Evolutionary conservation across 169 alveolate genomes (phyloP), one percentile per base, ranked within the genome.

Genomic region (Toxoplasma gondii): DNA sequence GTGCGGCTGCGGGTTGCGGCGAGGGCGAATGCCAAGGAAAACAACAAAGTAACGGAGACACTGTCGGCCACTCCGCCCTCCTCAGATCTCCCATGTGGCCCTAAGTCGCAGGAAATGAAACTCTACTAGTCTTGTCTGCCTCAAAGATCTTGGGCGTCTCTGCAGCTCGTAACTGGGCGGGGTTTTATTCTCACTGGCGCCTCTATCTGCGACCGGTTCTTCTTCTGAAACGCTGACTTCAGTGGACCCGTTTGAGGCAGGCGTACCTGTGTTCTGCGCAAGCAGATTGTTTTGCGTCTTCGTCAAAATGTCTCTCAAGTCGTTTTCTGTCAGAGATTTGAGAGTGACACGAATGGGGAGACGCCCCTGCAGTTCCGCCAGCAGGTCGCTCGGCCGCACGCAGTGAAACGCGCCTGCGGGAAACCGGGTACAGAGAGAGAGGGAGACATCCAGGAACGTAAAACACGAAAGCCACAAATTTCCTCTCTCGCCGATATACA

Each of bases 281-380:
- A 98, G 93, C 83, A 98, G 90, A 88, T 97, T 97, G 94, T 97
- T 94, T 45, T 97, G 96, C 17, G 99, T 97, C 88, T 96, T 98
- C 9, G 95, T 97, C 34, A 98, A 94, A 39, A 98, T 98, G 43
- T 96, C 94, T 27, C 90, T 74, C 83, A 97, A 96, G 92, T 98
- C 99, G 22, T 96, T 96, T 69, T 96, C 96, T 36, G 97, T 91
- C n/a, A 98, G 96, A 31, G 98, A 94, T 45, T 96, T 94, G 93
- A 98, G 93, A 36, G 94, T 95, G 17, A 98, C 99, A 44, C 96
- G 94, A 31, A 98, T 97, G 16, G 99, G 99, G 74, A 98, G 96
- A 67, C 99, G 97, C 17, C 99, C 99, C 94, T 97, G 98, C 38
- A 98, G 95, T 94, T 98, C 99, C 41, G 98, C 97, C 45, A 98